Base-by-base conservation (phyloP, 75 land plant species). In the Pseudotsuga menziesii region DNA sequence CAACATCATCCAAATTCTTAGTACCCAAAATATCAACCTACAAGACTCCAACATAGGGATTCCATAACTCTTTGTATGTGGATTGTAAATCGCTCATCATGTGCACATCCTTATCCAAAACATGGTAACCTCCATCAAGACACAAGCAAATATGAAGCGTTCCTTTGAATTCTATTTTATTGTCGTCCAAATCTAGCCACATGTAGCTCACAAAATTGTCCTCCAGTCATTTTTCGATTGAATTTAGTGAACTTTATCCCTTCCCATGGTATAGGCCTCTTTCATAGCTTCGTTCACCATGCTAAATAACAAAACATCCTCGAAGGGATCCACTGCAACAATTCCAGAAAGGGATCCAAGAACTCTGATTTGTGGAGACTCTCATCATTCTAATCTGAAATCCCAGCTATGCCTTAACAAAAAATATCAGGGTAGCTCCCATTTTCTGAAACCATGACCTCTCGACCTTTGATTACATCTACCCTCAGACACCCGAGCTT, bases 271-370 rank as follows among this genome's bases (percentile, higher is more conserved):
- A 63, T 86, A 85, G 52, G 81, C 86, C 58, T 84, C 84, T 22
- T 79, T 55, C 13, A 84, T 63, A 58, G 54, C 88, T 56, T 78
- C 56, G 35, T 88, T 88, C 72, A 88, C 92, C 2, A 94, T 85
- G 7, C 80, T 74, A 23, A 94, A 36, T 0, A 83, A 35, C 44
- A 94, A 62, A 67, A 79, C 78, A 61, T 91, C 95, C 78, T 94
- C 97, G 77, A 94, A 94, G 75, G 95, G 97, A 86, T 94, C 97
- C 32, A 95, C 97, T 5, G 95, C 97, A 4, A 94, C 97, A 89
- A 78, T 94, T 87, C 97, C 97, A 94, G 27, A 81, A 77, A 15
- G 94, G 96, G 70, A 60, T 60, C 3, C 75, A 83, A 11, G 61
- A 52, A 14, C 80, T 77, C 61, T 75, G 44, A n/a, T 54, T 77